Evolutionary conservation across 2,329 filamentous ascomycete genomes (phyloP), one percentile per base, ranked within the genome.

Genomic region (Calonectria pauciramosa): DNA sequence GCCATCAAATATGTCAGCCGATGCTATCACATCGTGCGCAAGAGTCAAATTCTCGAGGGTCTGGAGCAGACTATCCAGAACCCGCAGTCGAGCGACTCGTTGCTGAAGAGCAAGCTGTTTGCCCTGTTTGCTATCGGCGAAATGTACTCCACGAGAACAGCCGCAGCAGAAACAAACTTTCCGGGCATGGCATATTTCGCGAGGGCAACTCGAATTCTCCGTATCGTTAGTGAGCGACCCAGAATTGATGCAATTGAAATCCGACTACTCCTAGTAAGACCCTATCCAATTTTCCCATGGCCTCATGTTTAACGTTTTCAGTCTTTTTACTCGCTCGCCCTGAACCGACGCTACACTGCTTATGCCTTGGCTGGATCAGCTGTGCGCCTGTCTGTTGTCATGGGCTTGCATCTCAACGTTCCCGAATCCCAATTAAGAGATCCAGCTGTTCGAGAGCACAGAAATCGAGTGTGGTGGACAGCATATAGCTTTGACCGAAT

Each of bases 61-160:
- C 74, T 89, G 0, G 85, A 87, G 52, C 82, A 84, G 23, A 81
- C 83, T 0, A 83, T 87, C n/a, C 79, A 82, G 64, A 83, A 85
- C 47, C 81, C 82, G 2, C 76, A 80, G 9, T 83, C 82, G 14
- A 82, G 80, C 7, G 83, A 85, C 49, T 80, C 82, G 0, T 74
- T 87, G 0, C 72, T 83, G 0, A 83, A 82, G 16, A 86, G 86
- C 75, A 88, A 88, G 59, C 71, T 89, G 0, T 87, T 86, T 81
- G 86, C 85, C 0, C 56, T 89, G 4, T 87, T 89, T 73, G 87
- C 87, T 0, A 82, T 89, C 8, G 87, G 87, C 0, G 87, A 88
- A 72, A 84, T 86, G 38, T 88, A 88, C 36, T 87, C 87, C 0
- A 85, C 84, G 0, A 80, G 86, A n/a, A 79, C 80, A 0, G 83